phyloP scores from a whole-genome alignment of 768 basidiomycete species.

The Trametes maxima region DNA sequence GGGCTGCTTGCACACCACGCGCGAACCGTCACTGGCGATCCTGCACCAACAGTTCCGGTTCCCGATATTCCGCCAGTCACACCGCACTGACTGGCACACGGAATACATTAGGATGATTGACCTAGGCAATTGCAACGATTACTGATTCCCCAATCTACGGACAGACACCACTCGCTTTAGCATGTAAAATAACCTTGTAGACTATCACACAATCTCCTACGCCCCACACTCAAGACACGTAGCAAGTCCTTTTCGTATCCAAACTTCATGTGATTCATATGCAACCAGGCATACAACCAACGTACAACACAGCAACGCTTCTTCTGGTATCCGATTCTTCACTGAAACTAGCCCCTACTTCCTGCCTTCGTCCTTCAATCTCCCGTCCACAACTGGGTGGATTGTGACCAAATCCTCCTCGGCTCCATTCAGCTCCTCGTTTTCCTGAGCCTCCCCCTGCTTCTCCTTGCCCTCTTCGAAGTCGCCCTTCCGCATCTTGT shows the following conservation, averaged over 20 bases:
- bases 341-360: conserved; percentile 17
- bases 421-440: conserved; percentile 15
- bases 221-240: no score
- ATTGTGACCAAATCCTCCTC: conserved; percentile 35
- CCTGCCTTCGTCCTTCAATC: conserved; percentile 38
- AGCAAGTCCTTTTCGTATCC: no score
- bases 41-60: conserved; percentile 43
- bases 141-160: no score
- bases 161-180: no score
- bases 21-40: conserved; percentile 56
- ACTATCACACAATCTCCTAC: no score
- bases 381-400: conserved; percentile 38
- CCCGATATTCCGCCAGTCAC: conserved; percentile 30
- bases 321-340: no score
- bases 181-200: no score
- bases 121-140: no score
- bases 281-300: neutral
- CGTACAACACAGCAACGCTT: neutral
- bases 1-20: conserved; percentile 62
- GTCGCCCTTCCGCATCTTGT: conserved; percentile 25
- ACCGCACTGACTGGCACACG: neutral
- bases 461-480: conserved; percentile 13
- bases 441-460: conserved; percentile 11
- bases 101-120: no score
- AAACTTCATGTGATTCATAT: no score